Evolutionary conservation across 176 grass and related monocot species (phyloP), one percentile per base, ranked within the genome.

Genomic region (Alloteropsis semialata): DNA sequence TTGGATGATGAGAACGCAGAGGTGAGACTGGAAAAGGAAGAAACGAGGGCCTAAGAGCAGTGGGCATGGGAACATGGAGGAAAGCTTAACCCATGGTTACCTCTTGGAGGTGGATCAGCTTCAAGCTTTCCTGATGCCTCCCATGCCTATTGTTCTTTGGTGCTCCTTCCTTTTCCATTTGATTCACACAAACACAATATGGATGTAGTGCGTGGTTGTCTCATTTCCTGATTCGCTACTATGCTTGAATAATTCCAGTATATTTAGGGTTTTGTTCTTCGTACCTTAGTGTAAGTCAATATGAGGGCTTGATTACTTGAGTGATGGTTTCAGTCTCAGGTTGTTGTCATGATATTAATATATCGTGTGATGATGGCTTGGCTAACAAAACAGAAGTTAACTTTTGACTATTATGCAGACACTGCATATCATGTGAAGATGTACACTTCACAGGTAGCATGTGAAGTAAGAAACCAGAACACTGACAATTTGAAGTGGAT

Each of bases 41-140:
- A 85, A 87, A 37, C 17, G 32, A 90, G 48, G 8, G 14, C 43
- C 76, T 64, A 78, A 78, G 76, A 78, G 58, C 41, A 33, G 41
- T 46, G 27, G 41, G 41, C 43, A 65, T 75, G 76, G 76, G 76
- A 84, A 80, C 75, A 87, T 79, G 36, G 69, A 80, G 84, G 80
- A 87, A 81, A 77, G 45, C 59, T 11, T n/a, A 48, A 36, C 5
- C 18, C 4, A n/a, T 33, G 76, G 13, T 12, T 32, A 78, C 19
- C 59, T 49, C 21, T 48, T 79, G 3, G 27, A 63, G 18, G 11
- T 34, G 27, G 29, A 70, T 6, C 21, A 11, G 21, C 59, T 78
- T 46, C 4, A 53, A 28, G 17, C 33, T 84, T 72, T 60, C 12
- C 65, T 8, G 8, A 27, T 74, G 32, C 59, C 41, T 60, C 29